Base-by-base conservation (phyloP, 331 rosid genomes). In the Acacia pycnantha region DNA sequence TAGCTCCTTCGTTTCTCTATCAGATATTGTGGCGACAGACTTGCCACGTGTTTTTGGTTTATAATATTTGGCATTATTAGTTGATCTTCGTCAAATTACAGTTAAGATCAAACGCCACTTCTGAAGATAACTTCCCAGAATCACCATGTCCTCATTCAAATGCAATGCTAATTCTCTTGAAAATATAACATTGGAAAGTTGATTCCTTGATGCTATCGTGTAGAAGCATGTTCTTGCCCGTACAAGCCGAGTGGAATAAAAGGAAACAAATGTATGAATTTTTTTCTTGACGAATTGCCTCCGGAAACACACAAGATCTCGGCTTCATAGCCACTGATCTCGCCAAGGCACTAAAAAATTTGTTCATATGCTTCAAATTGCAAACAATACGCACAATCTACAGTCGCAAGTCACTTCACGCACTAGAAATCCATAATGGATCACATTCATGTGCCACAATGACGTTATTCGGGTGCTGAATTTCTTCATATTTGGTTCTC, bases 381-480 rank as follows among this genome's bases (percentile, higher is more conserved):
- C 8, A 21, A 35, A 33, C 47, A 53, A 19, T 18, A 35, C 27
- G 19, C 29, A 18, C 27, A 48, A 19, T 31, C 6, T 33, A 35
- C 31, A 24, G 78, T 70, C 21, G 47, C 15, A 21, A 77, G 76
- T 81, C 58, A 71, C 48, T 75, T 77, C 69, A 37, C 29, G 61
- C 43, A 62, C 69, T 35, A 46, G 35, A 41, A 81, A 56, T 47
- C 66, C 69, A 84, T 43, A 66, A 68, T 12, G 76, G 71, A 78
- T n/a, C 80, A 68, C 67, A 81, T 65, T 70, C 81, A 13, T 37
- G 88, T 73, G 81, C 69, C 76, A 33, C 58, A 61, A 80, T 80
- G 56, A 76, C 48, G 41, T 53, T 59, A 40, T 3, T 27, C 33
- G 69, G 79, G 83, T 70, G 73, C 76, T 31, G 74, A 41, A 35